Percentiles rank a stretch among this genome's conserved stretches.
These are phyloP conservation scores for Suhomyces terraborum DNA, from an alignment of 1,139 yeast genomes.

Conservation along the genomic window DNA sequence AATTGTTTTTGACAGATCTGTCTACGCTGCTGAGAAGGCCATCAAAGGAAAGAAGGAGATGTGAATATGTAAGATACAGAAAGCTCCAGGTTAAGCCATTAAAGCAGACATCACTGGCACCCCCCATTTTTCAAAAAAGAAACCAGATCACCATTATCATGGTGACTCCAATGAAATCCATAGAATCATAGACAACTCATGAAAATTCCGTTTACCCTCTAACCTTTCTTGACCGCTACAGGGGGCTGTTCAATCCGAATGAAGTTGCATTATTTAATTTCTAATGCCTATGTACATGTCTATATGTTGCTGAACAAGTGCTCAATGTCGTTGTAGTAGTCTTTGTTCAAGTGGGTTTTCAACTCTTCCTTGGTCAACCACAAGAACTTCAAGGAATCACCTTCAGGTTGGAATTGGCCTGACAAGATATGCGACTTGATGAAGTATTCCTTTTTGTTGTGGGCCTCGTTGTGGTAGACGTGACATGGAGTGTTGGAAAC, in stretches of 20 bases:
- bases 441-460: conserved; percentile 56
- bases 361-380: conserved; percentile 91
- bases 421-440: conserved; percentile 88
- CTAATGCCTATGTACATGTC: conserved; percentile 13
- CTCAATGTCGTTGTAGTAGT: conserved; percentile 56
- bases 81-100: too few relatives aligned
- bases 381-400: conserved; percentile 44
- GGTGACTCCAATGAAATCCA: too few relatives aligned
- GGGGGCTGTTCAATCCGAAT: neutral
- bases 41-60: conserved; percentile 69
- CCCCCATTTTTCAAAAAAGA: too few relatives aligned
- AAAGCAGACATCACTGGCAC: too few relatives aligned
- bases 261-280: neutral
- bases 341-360: conserved; percentile 50
- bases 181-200: neutral
- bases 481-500: conserved; percentile 90
- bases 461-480: conserved; percentile 42
- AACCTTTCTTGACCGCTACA: neutral
- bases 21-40: conserved; percentile 86
- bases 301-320: conserved; percentile 54
- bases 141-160: too few relatives aligned
- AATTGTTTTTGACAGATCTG: conserved; percentile 80
- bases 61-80: too few relatives aligned
- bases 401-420: conserved; percentile 70
- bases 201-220: neutral